Evolutionary conservation across 768 basidiomycete genomes (phyloP).

Genomic region (Podaxis rugospora): DNA sequence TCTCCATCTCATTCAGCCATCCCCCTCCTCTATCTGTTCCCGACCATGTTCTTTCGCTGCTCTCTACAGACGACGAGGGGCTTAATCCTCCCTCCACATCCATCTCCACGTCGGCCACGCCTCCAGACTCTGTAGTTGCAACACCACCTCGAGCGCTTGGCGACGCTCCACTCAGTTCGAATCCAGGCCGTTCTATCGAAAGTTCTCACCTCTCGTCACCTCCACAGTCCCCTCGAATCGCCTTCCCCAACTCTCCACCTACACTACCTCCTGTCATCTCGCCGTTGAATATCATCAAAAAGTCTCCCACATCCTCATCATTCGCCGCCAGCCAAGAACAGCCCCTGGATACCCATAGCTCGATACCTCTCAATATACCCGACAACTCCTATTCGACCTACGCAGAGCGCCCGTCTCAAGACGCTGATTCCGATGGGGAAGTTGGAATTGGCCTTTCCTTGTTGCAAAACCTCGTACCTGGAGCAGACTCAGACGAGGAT

Average conservation of each 20-base stretch:
- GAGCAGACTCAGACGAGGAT: constrained; percentile 27
- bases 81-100: not conserved
- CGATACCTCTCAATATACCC: constrained; percentile 13
- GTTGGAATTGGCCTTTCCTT: constrained; percentile 68
- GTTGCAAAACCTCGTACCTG: constrained; percentile 45
- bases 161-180: not conserved
- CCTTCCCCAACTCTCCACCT: constrained; percentile 1
- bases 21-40: not conserved
- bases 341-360: constrained; percentile 5
- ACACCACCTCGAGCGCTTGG: not conserved
- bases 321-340: constrained; percentile 10
- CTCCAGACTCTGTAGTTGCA: not conserved
- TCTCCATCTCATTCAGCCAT: not conserved
- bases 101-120: constrained; percentile 10
- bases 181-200: not conserved
- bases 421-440: constrained; percentile 50
- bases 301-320: constrained; percentile 17
- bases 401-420: constrained; percentile 19
- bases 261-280: constrained; percentile 7
- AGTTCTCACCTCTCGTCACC: not conserved
- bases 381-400: constrained; percentile 21
- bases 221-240: not conserved
- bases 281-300: constrained; percentile 24
- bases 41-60: not conserved
- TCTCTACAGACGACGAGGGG: not conserved